Percentiles rank a stretch among this genome's conserved stretches.
Conservation (phyloP, 1,139 yeast genomes). For the Wickerhamomyces sp. region DNA sequence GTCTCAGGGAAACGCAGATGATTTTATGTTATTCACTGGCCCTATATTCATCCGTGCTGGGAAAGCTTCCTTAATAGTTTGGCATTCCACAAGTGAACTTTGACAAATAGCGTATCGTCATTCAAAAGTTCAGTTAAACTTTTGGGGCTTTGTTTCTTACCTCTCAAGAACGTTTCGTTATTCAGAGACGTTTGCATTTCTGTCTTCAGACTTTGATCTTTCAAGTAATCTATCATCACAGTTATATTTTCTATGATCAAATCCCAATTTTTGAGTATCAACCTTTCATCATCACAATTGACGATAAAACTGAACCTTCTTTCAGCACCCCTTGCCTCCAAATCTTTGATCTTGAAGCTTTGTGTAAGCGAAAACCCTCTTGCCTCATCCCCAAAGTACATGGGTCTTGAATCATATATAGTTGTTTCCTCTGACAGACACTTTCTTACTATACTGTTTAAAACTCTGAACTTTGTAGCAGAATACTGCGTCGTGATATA, state of each 20-base stretch:
- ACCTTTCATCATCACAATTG: slow-evolving; percentile 52
- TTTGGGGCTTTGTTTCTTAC: slow-evolving; percentile 48
- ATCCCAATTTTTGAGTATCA: slow-evolving; percentile 54
- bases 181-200: slow-evolving; percentile 25
- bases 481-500: slow-evolving; percentile 63
- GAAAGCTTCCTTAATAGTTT: slow-evolving; percentile 32
- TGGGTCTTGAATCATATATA: slow-evolving; percentile 59
- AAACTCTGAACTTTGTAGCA: slow-evolving; percentile 30
- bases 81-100: slow-evolving; percentile 62
- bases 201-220: slow-evolving; percentile 34
- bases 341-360: slow-evolving; percentile 64
- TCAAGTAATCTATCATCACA: slow-evolving; percentile 47
- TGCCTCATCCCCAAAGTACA: slow-evolving; percentile 64
- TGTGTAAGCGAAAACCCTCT: slow-evolving; percentile 65
- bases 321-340: slow-evolving; percentile 74
- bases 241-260: slow-evolving; percentile 45
- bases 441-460: slow-evolving; percentile 46
- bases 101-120: slow-evolving; percentile 56
- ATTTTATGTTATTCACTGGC: no score
- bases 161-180: slow-evolving; percentile 39
- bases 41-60: no score
- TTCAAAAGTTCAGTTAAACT: slow-evolving; percentile 55
- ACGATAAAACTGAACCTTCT: slow-evolving; percentile 65
- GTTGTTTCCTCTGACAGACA: slow-evolving; percentile 70
- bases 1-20: no score